Conservation (phyloP, 2,329 filamentous ascomycete genomes). For the Alternaria arborescens region DNA sequence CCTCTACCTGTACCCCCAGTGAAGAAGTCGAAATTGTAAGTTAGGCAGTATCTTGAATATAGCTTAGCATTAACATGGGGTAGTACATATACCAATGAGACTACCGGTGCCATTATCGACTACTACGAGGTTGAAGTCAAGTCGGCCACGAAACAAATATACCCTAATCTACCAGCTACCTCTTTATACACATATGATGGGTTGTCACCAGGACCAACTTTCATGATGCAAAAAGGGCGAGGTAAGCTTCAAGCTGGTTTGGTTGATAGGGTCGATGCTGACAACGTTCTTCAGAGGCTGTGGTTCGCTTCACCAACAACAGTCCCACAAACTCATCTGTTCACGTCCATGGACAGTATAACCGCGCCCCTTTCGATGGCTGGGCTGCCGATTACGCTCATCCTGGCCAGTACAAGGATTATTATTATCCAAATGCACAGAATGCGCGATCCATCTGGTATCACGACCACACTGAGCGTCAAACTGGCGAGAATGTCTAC, state of each 20-base stretch:
- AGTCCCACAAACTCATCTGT: slow-evolving; percentile 56
- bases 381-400: slow-evolving; percentile 64
- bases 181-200: slow-evolving; percentile 63
- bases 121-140: slow-evolving; percentile 59
- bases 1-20: slow-evolving; percentile 58
- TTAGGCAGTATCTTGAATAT: neutral
- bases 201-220: slow-evolving; percentile 63
- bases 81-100: slow-evolving; percentile 47
- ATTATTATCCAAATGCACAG: slow-evolving; percentile 68
- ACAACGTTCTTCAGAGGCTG: slow-evolving; percentile 52
- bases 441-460: slow-evolving; percentile 66
- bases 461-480: slow-evolving; percentile 56
- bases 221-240: slow-evolving; percentile 58
- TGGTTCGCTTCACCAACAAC: slow-evolving; percentile 65
- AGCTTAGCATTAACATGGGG: slow-evolving; percentile 24
- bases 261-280: neutral
- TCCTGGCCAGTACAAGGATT: slow-evolving; percentile 66
- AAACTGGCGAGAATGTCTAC: slow-evolving; percentile 65
- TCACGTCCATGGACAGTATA: slow-evolving; percentile 65
- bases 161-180: slow-evolving; percentile 53
- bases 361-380: slow-evolving; percentile 59
- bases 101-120: slow-evolving; percentile 52
- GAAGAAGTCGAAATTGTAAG: slow-evolving; percentile 55
- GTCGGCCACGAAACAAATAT: slow-evolving; percentile 53
- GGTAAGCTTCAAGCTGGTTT: slow-evolving; percentile 19